Base-by-base conservation (phyloP, 2,329 filamentous ascomycete genomes). In the Thyridium curvatum region DNA sequence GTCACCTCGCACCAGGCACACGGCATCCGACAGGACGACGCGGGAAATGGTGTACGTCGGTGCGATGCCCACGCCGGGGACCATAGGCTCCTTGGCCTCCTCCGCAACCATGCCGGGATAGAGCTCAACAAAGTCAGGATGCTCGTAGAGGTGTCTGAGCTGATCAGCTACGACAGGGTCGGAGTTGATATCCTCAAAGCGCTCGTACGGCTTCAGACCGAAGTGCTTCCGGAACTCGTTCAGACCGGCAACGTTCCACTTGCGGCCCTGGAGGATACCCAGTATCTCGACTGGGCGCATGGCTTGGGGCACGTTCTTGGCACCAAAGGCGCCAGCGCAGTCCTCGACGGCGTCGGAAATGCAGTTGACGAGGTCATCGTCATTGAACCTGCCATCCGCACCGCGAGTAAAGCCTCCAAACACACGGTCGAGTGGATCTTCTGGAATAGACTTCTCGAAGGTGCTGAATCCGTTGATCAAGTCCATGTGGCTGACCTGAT, bases 191-290 rank as follows among this genome's bases (percentile, higher is more conserved):
- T 90, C 85, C 56, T 90, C 84, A 43, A 94, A 94, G 0, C 71
- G 84, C 16, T 81, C 77, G 53, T 94, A 82, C 1, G 77, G 74
- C 60, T 85, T 84, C 6, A 94, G 67, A 2, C 82, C 79, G 50
- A 91, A 90, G 63, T 89, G 85, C 56, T 84, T 82, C 38, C 87
- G 76, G 68, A 93, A 94, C 64, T 93, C 87, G 53, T 94, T 94
- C 44, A 94, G 67, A 0, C 83, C 82, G 0, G 83, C 82, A 8
- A 88, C 63, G 44, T 88, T 82, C 87, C 87, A 94, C 40, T 74
- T 72, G 34, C 87, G 73, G 4, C 83, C 78, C 44, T 89, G 85
- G 35, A 86, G 69, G 41, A 94, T 93, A 32, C 86, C 86, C 7
- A 93, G 68, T 29, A 93, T 84, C 58, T 93, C 86, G 13, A 93